Percentiles rank a stretch among this genome's conserved stretches.
Evolutionary conservation across 495 filamentous ascomycete species (phyloP).

Genomic region (Hyphodiscus hymeniophilus): DNA sequence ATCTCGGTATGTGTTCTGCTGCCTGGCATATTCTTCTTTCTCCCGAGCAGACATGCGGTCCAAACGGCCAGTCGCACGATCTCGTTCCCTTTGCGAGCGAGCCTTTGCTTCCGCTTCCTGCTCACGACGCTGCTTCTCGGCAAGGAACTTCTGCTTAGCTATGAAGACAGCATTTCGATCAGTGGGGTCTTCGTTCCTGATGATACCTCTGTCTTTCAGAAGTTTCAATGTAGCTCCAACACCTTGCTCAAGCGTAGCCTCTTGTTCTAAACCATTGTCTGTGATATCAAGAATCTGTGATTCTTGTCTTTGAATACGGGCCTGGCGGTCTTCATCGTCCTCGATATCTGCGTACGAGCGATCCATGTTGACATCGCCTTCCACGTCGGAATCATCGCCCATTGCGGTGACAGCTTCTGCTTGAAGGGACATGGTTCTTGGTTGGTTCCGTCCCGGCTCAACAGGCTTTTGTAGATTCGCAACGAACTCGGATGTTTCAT

Average conservation of each 20-base stretch:
- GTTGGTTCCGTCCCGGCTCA: conserved; percentile 50
- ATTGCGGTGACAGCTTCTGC: conserved; percentile 35
- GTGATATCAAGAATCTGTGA: conserved; percentile 46
- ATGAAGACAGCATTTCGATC: conserved; percentile 63
- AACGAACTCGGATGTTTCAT: conserved; percentile 93
- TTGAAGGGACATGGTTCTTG: conserved; percentile 30
- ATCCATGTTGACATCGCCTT: conserved; percentile 60
- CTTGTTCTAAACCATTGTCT: conserved; percentile 74
- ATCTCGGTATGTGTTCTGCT: conserved; percentile 81
- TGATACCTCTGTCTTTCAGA: conserved; percentile 72
- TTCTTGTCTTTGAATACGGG: conserved; percentile 42
- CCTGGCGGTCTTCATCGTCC: conserved; percentile 42
- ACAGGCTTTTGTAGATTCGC: conserved; percentile 65
- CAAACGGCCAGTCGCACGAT: conserved; percentile 70
- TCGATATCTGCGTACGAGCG: conserved; percentile 48
- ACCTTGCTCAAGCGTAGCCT: conserved; percentile 66
- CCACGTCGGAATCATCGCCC: conserved; percentile 39
- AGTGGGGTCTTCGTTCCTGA: conserved; percentile 53
- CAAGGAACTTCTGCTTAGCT: conserved; percentile 70
- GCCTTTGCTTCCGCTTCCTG: conserved; percentile 69
- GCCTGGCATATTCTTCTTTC: conserved; percentile 79
- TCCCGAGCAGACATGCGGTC: conserved; percentile 84
- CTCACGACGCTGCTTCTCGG: conserved; percentile 66
- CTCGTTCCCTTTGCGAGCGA: conserved; percentile 76
- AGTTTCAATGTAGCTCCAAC: conserved; percentile 75